Evolutionary conservation across 1,284 basidiomycete species (phyloP).

Genomic region (Apiotrichum porosum): DNA sequence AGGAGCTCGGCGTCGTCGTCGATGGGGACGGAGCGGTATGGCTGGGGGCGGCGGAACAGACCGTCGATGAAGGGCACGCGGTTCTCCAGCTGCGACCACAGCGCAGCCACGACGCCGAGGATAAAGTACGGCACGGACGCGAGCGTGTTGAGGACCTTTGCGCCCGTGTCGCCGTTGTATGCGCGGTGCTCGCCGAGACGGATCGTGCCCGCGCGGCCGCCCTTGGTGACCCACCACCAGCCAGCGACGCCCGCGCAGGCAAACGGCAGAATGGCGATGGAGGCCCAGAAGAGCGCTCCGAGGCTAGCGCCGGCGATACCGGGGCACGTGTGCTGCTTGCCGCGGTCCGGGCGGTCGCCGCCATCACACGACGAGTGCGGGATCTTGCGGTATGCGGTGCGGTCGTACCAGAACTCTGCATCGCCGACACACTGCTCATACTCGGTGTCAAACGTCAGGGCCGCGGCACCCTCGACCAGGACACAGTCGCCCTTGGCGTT

Average conservation of each 20-base stretch:
- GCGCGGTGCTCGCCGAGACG: slow-evolving; percentile 60
- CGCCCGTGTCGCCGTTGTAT: slow-evolving; percentile 49
- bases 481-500: slow-evolving; percentile 67
- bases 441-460: slow-evolving; percentile 55
- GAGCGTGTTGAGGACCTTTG: slow-evolving; percentile 61
- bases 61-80: slow-evolving; percentile 44
- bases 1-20: slow-evolving; percentile 66
- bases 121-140: slow-evolving; percentile 83
- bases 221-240: slow-evolving; percentile 71
- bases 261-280: slow-evolving; percentile 65
- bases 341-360: slow-evolving; percentile 67
- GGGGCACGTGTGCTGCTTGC: slow-evolving; percentile 67
- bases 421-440: slow-evolving; percentile 53
- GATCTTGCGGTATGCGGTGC: slow-evolving; percentile 82
- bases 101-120: slow-evolving; percentile 67
- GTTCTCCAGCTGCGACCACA: slow-evolving; percentile 55
- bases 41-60: slow-evolving; percentile 53
- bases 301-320: slow-evolving; percentile 59
- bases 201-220: slow-evolving; percentile 57
- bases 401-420: slow-evolving; percentile 67
- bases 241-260: slow-evolving; percentile 66
- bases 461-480: slow-evolving; percentile 61
- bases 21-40: slow-evolving; percentile 75
- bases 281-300: slow-evolving; percentile 74
- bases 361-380: slow-evolving; percentile 78